Conservation (phyloP, 1,284 basidiomycete species). For the Tylopilus orsonianus region DNA sequence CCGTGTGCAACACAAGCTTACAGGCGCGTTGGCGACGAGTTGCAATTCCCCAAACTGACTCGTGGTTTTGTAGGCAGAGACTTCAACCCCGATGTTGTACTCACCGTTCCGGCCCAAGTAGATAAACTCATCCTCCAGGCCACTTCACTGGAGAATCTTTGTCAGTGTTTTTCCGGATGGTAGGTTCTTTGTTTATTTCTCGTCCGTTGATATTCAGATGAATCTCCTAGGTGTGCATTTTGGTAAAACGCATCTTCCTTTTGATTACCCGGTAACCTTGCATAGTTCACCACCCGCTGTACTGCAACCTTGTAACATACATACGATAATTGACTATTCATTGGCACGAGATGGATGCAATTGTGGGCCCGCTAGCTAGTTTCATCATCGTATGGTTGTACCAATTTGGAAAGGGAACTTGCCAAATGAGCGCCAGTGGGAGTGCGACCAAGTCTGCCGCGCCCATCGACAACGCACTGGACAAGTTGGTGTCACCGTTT, state of each 20-base stretch:
- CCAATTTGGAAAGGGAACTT: constrained; percentile 18
- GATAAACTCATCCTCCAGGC: constrained; percentile 91
- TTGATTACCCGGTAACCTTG: constrained; percentile 11
- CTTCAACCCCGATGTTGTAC: constrained; percentile 79
- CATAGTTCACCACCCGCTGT: constrained; percentile 15
- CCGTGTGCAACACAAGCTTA: constrained; percentile 91
- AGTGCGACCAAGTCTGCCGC: not conserved
- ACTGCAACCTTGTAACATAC: constrained; percentile 25
- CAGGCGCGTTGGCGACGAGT: constrained; percentile 50
- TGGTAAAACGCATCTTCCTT: constrained; percentile 38
- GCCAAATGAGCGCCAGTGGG: not conserved
- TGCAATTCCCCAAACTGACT: not conserved
- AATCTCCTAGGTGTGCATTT: constrained; percentile 43
- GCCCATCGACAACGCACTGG: no score
- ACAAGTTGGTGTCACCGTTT: no score
- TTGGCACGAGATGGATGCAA: not conserved
- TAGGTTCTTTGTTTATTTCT: constrained; percentile 32
- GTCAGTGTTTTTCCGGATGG: constrained; percentile 97
- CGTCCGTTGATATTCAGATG: not conserved
- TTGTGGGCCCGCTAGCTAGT: not conserved
- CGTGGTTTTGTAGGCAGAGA: constrained; percentile 65
- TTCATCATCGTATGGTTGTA: constrained; percentile 1
- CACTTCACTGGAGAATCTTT: constrained; percentile 89
- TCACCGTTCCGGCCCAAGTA: constrained; percentile 79
- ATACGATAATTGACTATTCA: constrained; percentile 10